Conservation (phyloP, 345 rosid genomes). For the Cardiospermum halicacabum region DNA sequence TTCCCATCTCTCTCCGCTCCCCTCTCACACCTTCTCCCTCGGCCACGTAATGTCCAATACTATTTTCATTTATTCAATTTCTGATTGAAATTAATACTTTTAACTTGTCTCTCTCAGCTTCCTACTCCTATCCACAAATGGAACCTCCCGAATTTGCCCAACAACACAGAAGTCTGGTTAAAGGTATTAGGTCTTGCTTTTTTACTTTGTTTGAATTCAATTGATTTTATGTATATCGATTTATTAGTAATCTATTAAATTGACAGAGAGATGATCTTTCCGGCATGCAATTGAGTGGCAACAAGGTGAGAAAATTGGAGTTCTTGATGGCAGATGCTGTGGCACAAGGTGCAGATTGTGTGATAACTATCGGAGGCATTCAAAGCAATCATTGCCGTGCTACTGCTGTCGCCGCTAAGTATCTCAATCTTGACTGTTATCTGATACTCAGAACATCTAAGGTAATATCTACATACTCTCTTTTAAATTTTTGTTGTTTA, state of each 20-base stretch:
- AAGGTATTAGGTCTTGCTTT: conserved; percentile 39
- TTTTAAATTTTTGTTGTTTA: neutral
- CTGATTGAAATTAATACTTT: neutral
- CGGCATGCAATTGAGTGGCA: conserved; percentile 92
- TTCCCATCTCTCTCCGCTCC: conserved; percentile 55
- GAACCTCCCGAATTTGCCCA: conserved; percentile 81
- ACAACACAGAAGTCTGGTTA: conserved; percentile 67
- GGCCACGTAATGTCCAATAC: conserved; percentile 46
- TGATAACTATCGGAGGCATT: conserved; percentile 83
- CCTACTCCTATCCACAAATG: conserved; percentile 89
- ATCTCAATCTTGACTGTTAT: conserved; percentile 65
- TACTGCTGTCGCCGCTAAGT: conserved; percentile 83
- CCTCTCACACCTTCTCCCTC: conserved; percentile 59
- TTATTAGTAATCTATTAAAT: neutral
- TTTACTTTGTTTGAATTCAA: neutral
- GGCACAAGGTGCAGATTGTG: conserved; percentile 73
- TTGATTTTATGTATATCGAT: neutral
- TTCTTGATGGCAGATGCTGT: conserved; percentile 87
- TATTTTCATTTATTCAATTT: neutral
- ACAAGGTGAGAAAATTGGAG: conserved; percentile 83
- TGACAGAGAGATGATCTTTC: conserved; percentile 79
- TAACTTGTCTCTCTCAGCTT: conserved; percentile 26
- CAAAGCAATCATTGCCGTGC: conserved; percentile 98
- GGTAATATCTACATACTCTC: conserved; percentile 27
- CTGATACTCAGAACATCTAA: conserved; percentile 78